These are phyloP conservation scores for Auricularia cornea DNA, from an alignment of 768 basidiomycete species.

Conservation along the genomic window DNA sequence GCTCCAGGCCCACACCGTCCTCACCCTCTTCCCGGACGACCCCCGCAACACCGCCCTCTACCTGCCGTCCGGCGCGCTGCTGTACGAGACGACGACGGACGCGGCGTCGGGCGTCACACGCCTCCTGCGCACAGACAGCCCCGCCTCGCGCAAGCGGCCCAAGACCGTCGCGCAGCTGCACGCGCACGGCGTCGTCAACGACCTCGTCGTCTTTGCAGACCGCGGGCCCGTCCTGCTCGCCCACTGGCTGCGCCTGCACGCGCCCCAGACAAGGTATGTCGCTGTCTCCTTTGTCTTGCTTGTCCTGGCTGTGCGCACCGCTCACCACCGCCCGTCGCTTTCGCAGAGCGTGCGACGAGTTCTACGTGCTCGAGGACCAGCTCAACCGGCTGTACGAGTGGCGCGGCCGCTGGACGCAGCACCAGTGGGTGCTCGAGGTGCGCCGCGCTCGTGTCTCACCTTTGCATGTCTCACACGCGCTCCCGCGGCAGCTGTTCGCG, in stretches of 20 bases:
- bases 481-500: slow-evolving; percentile 3
- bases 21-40: not conserved
- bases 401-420: not conserved
- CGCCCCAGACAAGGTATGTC: no score
- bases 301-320: no score
- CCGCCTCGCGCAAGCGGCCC: not conserved
- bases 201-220: not conserved
- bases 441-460: not conserved
- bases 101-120: not conserved
- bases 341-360: not conserved
- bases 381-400: not conserved
- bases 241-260: not conserved
- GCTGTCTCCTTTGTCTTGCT: no score
- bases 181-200: not conserved
- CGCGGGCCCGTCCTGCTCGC: not conserved
- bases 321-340: not conserved
- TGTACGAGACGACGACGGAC: not conserved
- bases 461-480: not conserved
- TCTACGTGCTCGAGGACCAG: not conserved
- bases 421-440: not conserved
- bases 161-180: not conserved
- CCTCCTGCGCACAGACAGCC: not conserved
- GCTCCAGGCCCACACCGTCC: not conserved
- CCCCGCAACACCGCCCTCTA: not conserved
- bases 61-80: not conserved